Evolutionary conservation across 179 eudicot species (phyloP).

Genomic region (Silene vulgaris): DNA sequence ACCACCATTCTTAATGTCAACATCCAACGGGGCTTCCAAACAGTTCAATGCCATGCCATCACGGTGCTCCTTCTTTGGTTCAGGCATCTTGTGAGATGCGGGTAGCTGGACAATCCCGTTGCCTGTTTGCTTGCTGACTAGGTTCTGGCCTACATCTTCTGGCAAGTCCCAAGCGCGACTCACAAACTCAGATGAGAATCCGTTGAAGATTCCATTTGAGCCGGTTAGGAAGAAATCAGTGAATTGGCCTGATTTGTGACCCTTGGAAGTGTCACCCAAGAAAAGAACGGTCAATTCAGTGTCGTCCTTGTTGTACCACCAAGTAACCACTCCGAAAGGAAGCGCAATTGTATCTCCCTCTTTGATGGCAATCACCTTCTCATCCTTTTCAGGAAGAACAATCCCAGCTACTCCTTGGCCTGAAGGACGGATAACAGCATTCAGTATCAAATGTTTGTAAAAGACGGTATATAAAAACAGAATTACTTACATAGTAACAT

Average conservation of each 20-base stretch:
- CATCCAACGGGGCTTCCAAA: constrained; percentile 72
- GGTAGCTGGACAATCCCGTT: constrained; percentile 55
- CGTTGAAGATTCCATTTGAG: constrained; percentile 70
- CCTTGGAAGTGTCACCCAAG: constrained; percentile 75
- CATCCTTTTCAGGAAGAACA: constrained; percentile 77
- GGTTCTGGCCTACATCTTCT: constrained; percentile 46
- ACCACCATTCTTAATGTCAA: constrained; percentile 63
- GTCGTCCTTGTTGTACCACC: constrained; percentile 80
- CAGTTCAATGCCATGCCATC: constrained; percentile 71
- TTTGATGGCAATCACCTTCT: constrained; percentile 63
- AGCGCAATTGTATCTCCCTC: constrained; percentile 74
- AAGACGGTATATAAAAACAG: neutral
- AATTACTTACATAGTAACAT: neutral
- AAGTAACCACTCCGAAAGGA: constrained; percentile 69
- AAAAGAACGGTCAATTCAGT: constrained; percentile 62
- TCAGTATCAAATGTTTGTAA: neutral
- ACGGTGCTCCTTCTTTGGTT: constrained; percentile 50
- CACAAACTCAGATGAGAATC: constrained; percentile 75
- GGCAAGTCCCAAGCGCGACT: constrained; percentile 75
- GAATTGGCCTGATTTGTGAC: constrained; percentile 64
- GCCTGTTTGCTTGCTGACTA: constrained; percentile 45
- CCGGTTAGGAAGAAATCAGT: constrained; percentile 69
- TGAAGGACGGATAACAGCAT: constrained; percentile 10
- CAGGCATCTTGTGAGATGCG: constrained; percentile 50
- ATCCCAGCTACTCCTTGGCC: constrained; percentile 75